Percentiles rank a stretch among this genome's conserved stretches.
Evolutionary conservation across 495 filamentous ascomycete genomes (phyloP).

Genomic region (Aspergillus hancockii): DNA sequence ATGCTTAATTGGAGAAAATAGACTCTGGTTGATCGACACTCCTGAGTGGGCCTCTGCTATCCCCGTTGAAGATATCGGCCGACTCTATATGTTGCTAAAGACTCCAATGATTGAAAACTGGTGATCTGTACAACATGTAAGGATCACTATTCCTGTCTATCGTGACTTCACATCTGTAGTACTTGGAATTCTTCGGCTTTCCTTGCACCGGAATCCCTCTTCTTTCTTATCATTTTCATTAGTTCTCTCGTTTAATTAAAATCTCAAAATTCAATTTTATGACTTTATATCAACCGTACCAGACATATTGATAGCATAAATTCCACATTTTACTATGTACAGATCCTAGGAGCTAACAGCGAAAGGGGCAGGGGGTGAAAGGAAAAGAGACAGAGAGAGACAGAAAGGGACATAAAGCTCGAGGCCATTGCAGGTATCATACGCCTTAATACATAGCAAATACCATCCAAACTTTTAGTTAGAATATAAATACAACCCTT

Average conservation of each 20-base stretch:
- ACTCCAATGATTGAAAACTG: too few relatives aligned
- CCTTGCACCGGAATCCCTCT: too few relatives aligned
- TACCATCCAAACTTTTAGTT: constrained; percentile 12
- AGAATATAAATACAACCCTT: constrained; percentile 7
- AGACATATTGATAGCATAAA: background rate
- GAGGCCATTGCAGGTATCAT: constrained; percentile 9
- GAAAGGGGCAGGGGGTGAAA: background rate
- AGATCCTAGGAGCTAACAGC: background rate
- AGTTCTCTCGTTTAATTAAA: too few relatives aligned
- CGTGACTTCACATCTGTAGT: too few relatives aligned
- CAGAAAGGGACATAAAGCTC: constrained; percentile 17
- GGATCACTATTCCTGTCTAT: too few relatives aligned
- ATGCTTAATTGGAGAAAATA: constrained; percentile 11
- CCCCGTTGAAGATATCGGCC: too few relatives aligned
- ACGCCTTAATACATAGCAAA: constrained; percentile 14
- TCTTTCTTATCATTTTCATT: too few relatives aligned
- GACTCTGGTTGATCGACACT: constrained; percentile 17
- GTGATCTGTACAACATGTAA: too few relatives aligned
- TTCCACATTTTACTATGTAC: constrained; percentile 1
- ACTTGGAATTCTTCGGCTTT: too few relatives aligned
- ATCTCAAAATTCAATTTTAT: too few relatives aligned
- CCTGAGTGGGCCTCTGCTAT: constrained; percentile 3
- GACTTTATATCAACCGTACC: too few relatives aligned
- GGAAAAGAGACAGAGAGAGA: constrained; percentile 15
- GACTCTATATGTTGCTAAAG: too few relatives aligned